Evolutionary conservation across 345 rosid genomes (phyloP).

Genomic region (Salix brachista): DNA sequence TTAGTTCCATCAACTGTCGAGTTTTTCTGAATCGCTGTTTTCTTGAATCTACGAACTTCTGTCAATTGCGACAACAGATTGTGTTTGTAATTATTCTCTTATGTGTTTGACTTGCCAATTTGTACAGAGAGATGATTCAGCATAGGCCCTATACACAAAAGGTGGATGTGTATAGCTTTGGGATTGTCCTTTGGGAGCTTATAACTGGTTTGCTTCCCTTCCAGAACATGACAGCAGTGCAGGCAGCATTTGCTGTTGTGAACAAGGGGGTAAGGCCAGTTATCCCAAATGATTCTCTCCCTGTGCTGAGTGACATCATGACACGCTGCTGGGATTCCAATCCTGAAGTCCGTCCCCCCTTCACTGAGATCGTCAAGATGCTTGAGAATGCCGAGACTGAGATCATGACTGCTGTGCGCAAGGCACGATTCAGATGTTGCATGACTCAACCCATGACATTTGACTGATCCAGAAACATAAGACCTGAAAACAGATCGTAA

Average conservation of each 20-base stretch:
- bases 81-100: not conserved
- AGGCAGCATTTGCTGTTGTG: conserved; percentile 34
- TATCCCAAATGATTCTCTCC: conserved; percentile 26
- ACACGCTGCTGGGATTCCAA: conserved; percentile 31
- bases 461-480: conserved; percentile 12
- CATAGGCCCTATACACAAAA: conserved; percentile 31
- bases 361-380: conserved; percentile 23
- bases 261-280: conserved; percentile 28
- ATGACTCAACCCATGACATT: conserved; percentile 25
- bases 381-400: conserved; percentile 27
- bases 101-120: not conserved
- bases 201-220: conserved; percentile 29
- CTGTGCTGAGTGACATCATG: conserved; percentile 26
- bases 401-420: conserved; percentile 28
- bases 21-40: not conserved
- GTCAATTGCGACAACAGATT: not conserved
- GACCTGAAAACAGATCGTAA: not conserved
- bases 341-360: conserved; percentile 28
- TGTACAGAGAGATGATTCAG: conserved; percentile 31
- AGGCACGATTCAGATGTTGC: conserved; percentile 36
- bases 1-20: not conserved
- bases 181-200: conserved; percentile 32
- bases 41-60: not conserved
- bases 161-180: conserved; percentile 34
- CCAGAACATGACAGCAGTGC: conserved; percentile 35